phyloP scores from a whole-genome alignment of 2,329 filamentous ascomycete species.

The Chaetomium olivaceum region DNA sequence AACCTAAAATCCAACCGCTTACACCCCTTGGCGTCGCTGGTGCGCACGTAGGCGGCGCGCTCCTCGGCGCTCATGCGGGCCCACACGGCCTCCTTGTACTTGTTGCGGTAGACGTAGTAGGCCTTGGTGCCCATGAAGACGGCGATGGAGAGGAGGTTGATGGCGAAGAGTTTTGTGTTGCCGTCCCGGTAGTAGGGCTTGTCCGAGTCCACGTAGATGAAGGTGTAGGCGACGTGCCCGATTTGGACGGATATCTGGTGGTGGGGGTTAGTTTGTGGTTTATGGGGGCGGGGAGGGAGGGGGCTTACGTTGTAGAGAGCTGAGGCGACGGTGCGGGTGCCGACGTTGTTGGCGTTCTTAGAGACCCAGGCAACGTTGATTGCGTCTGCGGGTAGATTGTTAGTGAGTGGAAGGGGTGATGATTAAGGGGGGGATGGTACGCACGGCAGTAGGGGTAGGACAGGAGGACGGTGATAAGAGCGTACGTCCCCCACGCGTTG shows the following conservation, averaged over 20 bases:
- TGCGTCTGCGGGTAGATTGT: conserved; percentile 44
- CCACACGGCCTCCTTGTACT: conserved; percentile 49
- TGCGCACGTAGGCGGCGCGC: conserved; percentile 49
- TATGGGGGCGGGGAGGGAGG: background rate
- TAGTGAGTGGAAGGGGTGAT: background rate
- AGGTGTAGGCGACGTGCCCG: conserved; percentile 38
- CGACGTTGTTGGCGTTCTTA: conserved; percentile 60
- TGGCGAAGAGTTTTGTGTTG: conserved; percentile 54
- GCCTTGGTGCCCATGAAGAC: conserved; percentile 53
- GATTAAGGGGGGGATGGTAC: conserved; percentile 15
- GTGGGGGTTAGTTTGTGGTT: background rate
- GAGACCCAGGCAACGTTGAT: conserved; percentile 61
- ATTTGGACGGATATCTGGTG: conserved; percentile 41
- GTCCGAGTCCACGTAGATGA: conserved; percentile 58
- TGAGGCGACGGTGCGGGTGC: conserved; percentile 59
- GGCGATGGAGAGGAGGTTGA: conserved; percentile 51
- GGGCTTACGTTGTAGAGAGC: conserved; percentile 56
- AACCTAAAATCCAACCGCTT: conserved; percentile 48
- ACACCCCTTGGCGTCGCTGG: conserved; percentile 46
- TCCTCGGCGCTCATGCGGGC: conserved; percentile 50
- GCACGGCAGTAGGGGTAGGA: conserved; percentile 56
- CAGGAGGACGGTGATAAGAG: conserved; percentile 49
- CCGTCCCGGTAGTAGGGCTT: conserved; percentile 55
- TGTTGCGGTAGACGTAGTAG: conserved; percentile 56
- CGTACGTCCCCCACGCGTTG: conserved; percentile 54